Evolutionary conservation across 139 green algal genomes (phyloP).

Genomic region (Chlamydomonas sp.): DNA sequence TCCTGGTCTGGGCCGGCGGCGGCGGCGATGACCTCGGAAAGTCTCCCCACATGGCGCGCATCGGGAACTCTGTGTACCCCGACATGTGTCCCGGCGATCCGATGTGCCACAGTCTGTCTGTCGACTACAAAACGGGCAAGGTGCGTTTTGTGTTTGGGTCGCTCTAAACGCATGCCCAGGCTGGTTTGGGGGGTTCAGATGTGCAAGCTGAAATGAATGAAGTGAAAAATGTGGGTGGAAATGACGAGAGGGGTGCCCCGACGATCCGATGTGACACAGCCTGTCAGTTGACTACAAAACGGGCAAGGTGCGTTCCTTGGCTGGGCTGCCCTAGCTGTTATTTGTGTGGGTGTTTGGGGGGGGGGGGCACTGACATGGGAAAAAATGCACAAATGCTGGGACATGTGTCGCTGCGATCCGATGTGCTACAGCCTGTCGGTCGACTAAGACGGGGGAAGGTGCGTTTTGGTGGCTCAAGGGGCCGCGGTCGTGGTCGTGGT

Average conservation of each 20-base stretch:
- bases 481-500: too few relatives aligned
- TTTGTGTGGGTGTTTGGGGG: too few relatives aligned
- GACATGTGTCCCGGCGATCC: slow-evolving; percentile 10
- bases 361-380: background rate
- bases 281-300: background rate
- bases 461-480: too few relatives aligned
- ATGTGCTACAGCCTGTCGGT: slow-evolving; percentile 5
- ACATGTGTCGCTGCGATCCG: slow-evolving; percentile 6
- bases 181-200: too few relatives aligned
- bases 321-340: too few relatives aligned
- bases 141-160: background rate
- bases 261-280: slow-evolving; percentile 11
- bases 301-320: background rate
- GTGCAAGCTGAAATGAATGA: background rate
- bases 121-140: background rate
- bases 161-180: too few relatives aligned
- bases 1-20: slow-evolving; percentile 16
- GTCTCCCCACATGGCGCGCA: slow-evolving; percentile 11
- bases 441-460: background rate
- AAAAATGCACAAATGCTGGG: too few relatives aligned
- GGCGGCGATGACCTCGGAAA: slow-evolving; percentile 8
- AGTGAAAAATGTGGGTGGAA: background rate
- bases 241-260: too few relatives aligned
- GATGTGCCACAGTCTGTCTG: slow-evolving; percentile 3
- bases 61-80: slow-evolving; percentile 13